phyloP scores from a whole-genome alignment of 163 green algal genomes.

The Scenedesmus sp. region DNA sequence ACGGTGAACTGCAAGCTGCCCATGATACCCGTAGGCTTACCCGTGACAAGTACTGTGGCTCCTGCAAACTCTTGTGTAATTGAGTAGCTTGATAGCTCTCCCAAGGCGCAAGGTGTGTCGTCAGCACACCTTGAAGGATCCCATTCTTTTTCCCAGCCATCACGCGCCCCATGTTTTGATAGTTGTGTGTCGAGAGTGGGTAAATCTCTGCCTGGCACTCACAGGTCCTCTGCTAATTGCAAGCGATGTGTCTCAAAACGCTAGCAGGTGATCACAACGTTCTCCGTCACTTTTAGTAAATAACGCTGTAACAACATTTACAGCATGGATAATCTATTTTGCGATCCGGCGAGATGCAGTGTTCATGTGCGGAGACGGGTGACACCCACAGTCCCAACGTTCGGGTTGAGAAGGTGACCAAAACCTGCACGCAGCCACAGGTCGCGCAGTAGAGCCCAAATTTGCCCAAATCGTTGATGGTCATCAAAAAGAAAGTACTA shows the following conservation, averaged over 20 bases:
- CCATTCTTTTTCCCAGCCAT: background rate
- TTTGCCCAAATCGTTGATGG: too few relatives aligned
- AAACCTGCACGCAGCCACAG: too few relatives aligned
- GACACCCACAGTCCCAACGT: background rate
- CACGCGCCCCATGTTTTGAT: background rate
- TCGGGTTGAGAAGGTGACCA: too few relatives aligned
- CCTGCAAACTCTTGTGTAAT: slow-evolving; percentile 10
- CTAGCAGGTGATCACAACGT: slow-evolving; percentile 4
- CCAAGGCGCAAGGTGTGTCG: slow-evolving; percentile 4
- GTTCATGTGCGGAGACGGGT: background rate
- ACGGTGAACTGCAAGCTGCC: background rate
- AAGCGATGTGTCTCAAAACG: slow-evolving; percentile 1
- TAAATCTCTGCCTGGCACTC: background rate
- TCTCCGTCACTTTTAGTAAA: background rate
- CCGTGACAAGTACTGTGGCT: slow-evolving; percentile 11
- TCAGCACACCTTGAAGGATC: background rate
- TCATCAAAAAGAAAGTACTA: too few relatives aligned
- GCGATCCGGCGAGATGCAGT: background rate
- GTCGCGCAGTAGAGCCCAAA: background rate
- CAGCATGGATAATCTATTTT: background rate
- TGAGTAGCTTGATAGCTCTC: background rate
- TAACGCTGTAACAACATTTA: background rate
- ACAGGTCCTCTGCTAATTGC: background rate
- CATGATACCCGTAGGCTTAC: background rate
- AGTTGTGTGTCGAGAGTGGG: too few relatives aligned